Evolutionary conservation across 345 rosid genomes (phyloP).

Genomic region (Aegle marmelos): DNA sequence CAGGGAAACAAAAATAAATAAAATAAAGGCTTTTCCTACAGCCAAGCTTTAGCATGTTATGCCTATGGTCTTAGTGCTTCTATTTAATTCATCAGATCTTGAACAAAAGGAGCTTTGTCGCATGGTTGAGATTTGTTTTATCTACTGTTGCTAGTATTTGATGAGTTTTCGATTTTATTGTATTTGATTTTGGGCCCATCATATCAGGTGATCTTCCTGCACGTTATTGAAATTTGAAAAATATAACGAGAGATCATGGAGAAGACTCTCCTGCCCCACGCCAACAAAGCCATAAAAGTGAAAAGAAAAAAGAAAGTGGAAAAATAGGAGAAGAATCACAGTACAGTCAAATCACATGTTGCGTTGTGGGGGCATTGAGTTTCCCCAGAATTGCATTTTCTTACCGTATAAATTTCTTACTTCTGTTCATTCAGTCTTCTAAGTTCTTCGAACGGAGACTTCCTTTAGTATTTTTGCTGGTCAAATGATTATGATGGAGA

Average conservation of each 20-base stretch:
- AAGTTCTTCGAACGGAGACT: neutral
- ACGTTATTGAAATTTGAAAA: too few species aligned
- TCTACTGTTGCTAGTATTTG: neutral
- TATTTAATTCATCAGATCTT: neutral
- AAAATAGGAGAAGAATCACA: neutral
- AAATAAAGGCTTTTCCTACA: neutral
- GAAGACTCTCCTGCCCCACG: constrained; percentile 10
- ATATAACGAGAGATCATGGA: neutral
- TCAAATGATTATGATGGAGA: constrained; percentile 11
- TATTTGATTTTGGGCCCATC: constrained; percentile 4
- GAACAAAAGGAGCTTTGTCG: neutral
- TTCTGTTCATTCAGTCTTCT: neutral
- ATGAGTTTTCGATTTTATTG: neutral
- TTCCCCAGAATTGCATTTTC: neutral
- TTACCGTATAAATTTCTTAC: neutral
- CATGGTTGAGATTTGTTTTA: neutral
- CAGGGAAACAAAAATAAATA: neutral
- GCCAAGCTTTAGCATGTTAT: neutral
- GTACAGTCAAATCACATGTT: constrained; percentile 19
- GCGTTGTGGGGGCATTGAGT: neutral
- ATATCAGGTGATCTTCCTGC: neutral
- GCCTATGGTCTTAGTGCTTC: neutral
- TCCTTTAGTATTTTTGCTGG: neutral
- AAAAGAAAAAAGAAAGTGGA: neutral
- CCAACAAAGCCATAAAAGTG: neutral